Conservation (phyloP, 306 rosid genomes). For the Geum urbanum region DNA sequence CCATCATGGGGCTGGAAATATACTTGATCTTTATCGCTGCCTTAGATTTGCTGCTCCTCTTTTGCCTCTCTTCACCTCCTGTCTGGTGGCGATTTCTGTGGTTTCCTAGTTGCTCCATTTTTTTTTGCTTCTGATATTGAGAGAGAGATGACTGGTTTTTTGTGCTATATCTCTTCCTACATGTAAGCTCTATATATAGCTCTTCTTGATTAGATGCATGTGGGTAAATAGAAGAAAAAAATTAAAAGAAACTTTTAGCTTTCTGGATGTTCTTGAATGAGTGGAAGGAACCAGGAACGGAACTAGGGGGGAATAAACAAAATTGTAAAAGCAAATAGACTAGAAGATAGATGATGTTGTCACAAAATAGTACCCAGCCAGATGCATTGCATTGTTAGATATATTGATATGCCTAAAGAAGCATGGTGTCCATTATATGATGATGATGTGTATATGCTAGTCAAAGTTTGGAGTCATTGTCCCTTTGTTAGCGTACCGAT, state of each 20-base stretch:
- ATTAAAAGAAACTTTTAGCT: not conserved
- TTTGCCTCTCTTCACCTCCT: constrained; percentile 3
- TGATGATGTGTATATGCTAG: too few relatives aligned
- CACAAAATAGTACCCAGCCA: not conserved
- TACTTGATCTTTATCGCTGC: constrained; percentile 41
- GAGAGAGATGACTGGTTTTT: not conserved
- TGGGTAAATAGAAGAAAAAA: not conserved
- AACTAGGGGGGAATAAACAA: not conserved
- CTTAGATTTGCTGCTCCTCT: constrained; percentile 16
- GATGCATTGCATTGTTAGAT: not conserved
- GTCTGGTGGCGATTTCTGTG: not conserved
- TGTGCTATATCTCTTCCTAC: not conserved
- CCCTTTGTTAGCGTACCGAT: too few relatives aligned
- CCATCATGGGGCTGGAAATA: constrained; percentile 48
- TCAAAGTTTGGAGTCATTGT: too few relatives aligned
- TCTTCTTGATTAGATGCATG: not conserved
- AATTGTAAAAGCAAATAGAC: not conserved
- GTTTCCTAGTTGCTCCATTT: constrained; percentile 23
- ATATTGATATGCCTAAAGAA: too few relatives aligned
- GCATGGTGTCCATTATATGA: too few relatives aligned
- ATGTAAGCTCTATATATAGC: not conserved
- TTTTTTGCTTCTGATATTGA: not conserved
- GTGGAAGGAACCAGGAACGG: constrained; percentile 11
- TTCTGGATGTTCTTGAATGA: constrained; percentile 2
- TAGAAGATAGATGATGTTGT: not conserved